Evolutionary conservation across 257 asterid genomes (phyloP).

Genomic region (Cinchona pubescens): DNA sequence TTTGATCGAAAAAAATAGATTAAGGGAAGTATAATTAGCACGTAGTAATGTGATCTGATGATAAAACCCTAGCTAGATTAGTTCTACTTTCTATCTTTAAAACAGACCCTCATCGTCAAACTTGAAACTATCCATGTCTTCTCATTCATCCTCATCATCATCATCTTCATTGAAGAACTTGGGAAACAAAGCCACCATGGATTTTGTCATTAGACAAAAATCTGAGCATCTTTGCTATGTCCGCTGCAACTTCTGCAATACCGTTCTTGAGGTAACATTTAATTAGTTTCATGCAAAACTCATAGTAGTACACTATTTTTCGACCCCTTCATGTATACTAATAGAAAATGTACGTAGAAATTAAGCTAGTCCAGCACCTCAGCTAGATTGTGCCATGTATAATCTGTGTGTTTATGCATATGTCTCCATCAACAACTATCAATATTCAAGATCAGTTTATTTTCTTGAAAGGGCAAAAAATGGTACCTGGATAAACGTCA

Average conservation of each 20-base stretch:
- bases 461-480: conserved; percentile 10
- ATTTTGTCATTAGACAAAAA: conserved; percentile 57
- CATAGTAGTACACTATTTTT: not conserved
- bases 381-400: not conserved
- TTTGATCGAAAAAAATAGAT: not conserved
- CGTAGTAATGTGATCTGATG: too few species aligned
- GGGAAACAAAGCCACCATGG: conserved; percentile 53
- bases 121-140: conserved; percentile 24
- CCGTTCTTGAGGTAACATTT: conserved; percentile 85
- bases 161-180: conserved; percentile 31
- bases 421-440: conserved; percentile 5
- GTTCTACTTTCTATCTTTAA: conserved; percentile 4
- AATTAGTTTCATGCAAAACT: conserved; percentile 7
- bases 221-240: conserved; percentile 92
- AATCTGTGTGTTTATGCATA: not conserved
- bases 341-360: not conserved
- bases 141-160: conserved; percentile 29
- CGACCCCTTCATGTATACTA: not conserved
- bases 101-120: conserved; percentile 2
- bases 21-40: not conserved
- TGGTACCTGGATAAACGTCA: not conserved
- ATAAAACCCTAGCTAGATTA: not conserved
- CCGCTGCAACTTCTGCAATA: conserved; percentile 91
- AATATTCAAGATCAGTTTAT: not conserved
- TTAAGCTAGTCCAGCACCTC: not conserved